Evolutionary conservation across 1,284 basidiomycete genomes (phyloP).

Genomic region (Rhodotorula sp.): DNA sequence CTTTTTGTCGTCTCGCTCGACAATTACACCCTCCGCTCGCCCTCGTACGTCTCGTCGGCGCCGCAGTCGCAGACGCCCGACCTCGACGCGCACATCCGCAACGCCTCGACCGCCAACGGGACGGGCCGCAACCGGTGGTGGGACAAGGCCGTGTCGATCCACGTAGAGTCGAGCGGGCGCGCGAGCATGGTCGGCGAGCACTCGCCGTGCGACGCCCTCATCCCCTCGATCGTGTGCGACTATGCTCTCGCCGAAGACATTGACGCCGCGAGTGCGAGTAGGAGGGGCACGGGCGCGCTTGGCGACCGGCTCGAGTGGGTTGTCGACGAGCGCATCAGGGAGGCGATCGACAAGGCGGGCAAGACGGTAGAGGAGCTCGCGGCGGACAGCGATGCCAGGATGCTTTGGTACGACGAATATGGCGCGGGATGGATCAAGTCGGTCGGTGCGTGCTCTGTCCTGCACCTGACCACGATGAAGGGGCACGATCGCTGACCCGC

Average conservation of each 20-base stretch:
- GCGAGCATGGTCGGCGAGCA: slow-evolving; percentile 91
- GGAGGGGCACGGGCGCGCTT: slow-evolving; percentile 15
- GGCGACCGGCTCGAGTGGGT: slow-evolving; percentile 68
- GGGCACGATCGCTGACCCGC: too few species aligned
- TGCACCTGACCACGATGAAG: too few species aligned
- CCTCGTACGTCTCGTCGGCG: slow-evolving; percentile 57
- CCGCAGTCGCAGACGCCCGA: slow-evolving; percentile 53
- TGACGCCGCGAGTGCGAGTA: slow-evolving; percentile 11
- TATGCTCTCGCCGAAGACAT: slow-evolving; percentile 66
- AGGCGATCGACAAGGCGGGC: slow-evolving; percentile 65
- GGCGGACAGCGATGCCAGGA: slow-evolving; percentile 77
- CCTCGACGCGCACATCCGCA: slow-evolving; percentile 76
- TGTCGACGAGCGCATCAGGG: slow-evolving; percentile 63
- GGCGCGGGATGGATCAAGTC: slow-evolving; percentile 89
- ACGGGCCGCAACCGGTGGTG: slow-evolving; percentile 84
- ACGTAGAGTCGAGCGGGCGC: slow-evolving; percentile 81
- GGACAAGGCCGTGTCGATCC: slow-evolving; percentile 82
- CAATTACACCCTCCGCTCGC: slow-evolving; percentile 56
- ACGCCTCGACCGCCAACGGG: slow-evolving; percentile 67
- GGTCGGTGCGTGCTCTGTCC: slow-evolving; percentile 67
- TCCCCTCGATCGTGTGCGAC: slow-evolving; percentile 87
- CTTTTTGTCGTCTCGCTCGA: slow-evolving; percentile 70
- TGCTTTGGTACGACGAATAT: slow-evolving; percentile 82
- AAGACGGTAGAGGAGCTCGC: slow-evolving; percentile 64
- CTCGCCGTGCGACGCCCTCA: slow-evolving; percentile 85